Evolutionary conservation across 2,329 filamentous ascomycete species (phyloP), one percentile per base, ranked within the genome.

Genomic region (Camillea tinctor): DNA sequence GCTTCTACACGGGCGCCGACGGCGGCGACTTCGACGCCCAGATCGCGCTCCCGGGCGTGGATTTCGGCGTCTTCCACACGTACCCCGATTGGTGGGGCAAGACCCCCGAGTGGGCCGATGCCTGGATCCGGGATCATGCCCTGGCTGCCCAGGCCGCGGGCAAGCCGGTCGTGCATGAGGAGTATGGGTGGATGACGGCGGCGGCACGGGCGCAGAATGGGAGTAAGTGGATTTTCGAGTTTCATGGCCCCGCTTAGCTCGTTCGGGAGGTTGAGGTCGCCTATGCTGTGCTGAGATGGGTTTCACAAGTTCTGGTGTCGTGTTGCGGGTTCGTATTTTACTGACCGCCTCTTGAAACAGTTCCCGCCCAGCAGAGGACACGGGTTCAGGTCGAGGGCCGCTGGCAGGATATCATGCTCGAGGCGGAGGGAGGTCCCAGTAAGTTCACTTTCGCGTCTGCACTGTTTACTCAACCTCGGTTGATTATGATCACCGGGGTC

Each of bases 11-110:
- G n/a, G 79, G 75, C 56, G 69, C 68, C 57, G 82, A 85, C 65
- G 84, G 84, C 17, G 66, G 79, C n/a, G 80, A 86, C 69, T 87
- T 82, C 65, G 78, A 76, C 22, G 67, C 81, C 9, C 68, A 69
- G 17, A 58, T 72, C 1, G 60, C 61, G 54, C 64, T 72, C 54
- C n/a, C 60, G 8, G 64, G 63, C 1, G 62, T 72, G 23, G 70
- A 72, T 50, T 72, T 72, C 53, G 69, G 72, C 1, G 75, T 73
- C 0, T 75, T 77, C 59, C 76, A 78, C 54, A 66, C 77, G 59
- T 78, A 78, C 55, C 76, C 76, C 0, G 67, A 69, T 54, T 70
- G 66, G 30, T 77, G 74, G 75, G 69, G 71, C 20, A 72, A 74
- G 1, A 51, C 67, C 1, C 69, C 73, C 60, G 68, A 69, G 17